Conservation (phyloP, 768 basidiomycete genomes). For the Boletus patriciae region DNA sequence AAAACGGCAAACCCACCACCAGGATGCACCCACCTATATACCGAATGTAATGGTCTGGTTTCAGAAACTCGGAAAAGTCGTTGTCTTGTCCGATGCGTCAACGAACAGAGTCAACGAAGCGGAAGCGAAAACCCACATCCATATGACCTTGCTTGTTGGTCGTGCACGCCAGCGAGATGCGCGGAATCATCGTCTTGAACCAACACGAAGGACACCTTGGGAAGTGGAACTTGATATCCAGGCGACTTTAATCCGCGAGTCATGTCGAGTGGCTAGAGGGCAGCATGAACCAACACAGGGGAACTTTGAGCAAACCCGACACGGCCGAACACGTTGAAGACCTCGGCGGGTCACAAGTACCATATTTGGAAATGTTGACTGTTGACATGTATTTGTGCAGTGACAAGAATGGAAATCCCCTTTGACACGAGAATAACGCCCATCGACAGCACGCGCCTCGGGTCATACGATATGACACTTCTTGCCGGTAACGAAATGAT, state of each 20-base stretch:
- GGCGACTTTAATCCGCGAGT: conserved; percentile 41
- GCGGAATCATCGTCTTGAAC: conserved; percentile 63
- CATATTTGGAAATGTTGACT: conserved; percentile 19
- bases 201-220: conserved; percentile 66
- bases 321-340: conserved; percentile 7
- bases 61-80: conserved; percentile 67
- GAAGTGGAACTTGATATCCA: conserved; percentile 43
- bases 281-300: conserved; percentile 18
- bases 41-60: conserved; percentile 86
- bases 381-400: conserved; percentile 15
- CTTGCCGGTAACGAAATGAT: neutral
- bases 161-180: conserved; percentile 61
- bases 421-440: neutral
- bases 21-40: conserved; percentile 66
- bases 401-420: conserved; percentile 14
- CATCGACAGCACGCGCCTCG: too few relatives aligned
- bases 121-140: conserved; percentile 58
- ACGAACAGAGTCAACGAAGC: neutral
- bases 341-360: conserved; percentile 4
- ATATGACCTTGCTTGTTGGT: conserved; percentile 62
- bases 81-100: conserved; percentile 45
- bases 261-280: conserved; percentile 28
- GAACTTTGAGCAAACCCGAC: conserved; percentile 11
- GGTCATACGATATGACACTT: neutral
- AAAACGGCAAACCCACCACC: neutral